A percentile compares a stretch with the other conserved stretches of the same genome.
phyloP scores from a whole-genome alignment of 2,329 filamentous ascomycete species.

The Colletotrichum navitas region DNA sequence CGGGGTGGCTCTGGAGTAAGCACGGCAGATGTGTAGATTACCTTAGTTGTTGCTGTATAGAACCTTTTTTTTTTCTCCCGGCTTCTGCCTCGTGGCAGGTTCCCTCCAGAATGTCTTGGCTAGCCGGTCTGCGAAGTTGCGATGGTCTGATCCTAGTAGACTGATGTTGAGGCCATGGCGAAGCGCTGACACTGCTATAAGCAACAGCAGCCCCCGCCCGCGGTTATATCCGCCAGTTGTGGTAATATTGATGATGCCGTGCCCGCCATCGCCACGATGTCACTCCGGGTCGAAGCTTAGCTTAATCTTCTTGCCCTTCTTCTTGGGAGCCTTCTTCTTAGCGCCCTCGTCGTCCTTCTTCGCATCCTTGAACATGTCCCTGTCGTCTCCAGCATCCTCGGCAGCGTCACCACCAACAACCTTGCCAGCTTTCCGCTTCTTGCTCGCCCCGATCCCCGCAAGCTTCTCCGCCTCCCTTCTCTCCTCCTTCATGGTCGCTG shows the following conservation, averaged over 20 bases:
- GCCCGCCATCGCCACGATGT: conserved; percentile 12
- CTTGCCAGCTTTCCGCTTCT: conserved; percentile 69
- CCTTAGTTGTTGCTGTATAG: conserved; percentile 46
- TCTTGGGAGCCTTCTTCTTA: conserved; percentile 46
- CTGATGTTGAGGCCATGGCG: background rate
- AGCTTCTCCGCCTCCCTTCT: conserved; percentile 52
- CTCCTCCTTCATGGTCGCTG: conserved; percentile 42
- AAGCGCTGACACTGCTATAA: background rate
- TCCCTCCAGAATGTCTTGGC: background rate
- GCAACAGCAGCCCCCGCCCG: background rate
- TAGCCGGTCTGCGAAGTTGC: conserved; percentile 4
- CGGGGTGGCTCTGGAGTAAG: conserved; percentile 38
- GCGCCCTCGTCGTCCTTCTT: conserved; percentile 58
- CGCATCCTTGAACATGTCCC: background rate
- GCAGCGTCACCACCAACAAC: conserved; percentile 53
- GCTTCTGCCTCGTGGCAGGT: background rate
- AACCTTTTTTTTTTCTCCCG: conserved; percentile 44
- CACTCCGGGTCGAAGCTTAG: conserved; percentile 65
- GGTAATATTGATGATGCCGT: conserved; percentile 6
- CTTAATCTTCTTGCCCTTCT: conserved; percentile 74
- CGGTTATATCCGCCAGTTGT: background rate
- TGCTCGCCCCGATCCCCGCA: conserved; percentile 58
- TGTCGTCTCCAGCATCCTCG: conserved; percentile 11
- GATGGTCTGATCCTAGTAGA: conserved; percentile 3
- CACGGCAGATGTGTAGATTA: conserved; percentile 56